These are phyloP conservation scores for Pholiota adiposa DNA, from an alignment of 1,284 basidiomycete genomes.

Conservation along the genomic window DNA sequence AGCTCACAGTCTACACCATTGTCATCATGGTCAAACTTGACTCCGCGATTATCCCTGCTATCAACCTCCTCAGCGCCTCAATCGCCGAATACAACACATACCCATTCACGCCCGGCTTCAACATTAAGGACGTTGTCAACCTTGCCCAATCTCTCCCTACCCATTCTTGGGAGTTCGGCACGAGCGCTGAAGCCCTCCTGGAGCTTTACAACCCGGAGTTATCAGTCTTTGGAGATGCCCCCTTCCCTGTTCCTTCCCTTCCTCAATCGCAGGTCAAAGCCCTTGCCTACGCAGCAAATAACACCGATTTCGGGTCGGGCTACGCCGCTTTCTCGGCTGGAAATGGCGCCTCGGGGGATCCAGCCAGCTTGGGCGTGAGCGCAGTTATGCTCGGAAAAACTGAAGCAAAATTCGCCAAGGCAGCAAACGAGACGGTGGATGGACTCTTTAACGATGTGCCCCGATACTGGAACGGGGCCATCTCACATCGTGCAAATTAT, in stretches of 20 bases:
- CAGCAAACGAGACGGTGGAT: conserved; percentile 34
- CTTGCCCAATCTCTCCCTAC: conserved; percentile 39
- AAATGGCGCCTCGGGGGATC: conserved; percentile 47
- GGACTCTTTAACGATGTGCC: conserved; percentile 46
- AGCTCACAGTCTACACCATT: conserved; percentile 7
- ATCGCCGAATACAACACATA: conserved; percentile 28
- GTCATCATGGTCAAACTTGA: conserved; percentile 23
- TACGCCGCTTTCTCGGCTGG: conserved; percentile 37
- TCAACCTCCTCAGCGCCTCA: conserved; percentile 20
- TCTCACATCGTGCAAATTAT: conserved; percentile 49
- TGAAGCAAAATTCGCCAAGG: conserved; percentile 33
- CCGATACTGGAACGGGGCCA: conserved; percentile 52
- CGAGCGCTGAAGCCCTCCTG: conserved; percentile 42
- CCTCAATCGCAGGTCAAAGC: conserved; percentile 25
- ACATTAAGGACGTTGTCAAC: conserved; percentile 36
- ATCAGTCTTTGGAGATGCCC: conserved; percentile 40
- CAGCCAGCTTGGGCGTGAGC: conserved; percentile 46
- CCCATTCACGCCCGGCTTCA: conserved; percentile 43
- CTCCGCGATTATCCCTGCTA: conserved; percentile 21
- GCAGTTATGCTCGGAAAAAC: conserved; percentile 43
- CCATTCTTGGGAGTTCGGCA: conserved; percentile 51
- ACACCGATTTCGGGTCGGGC: conserved; percentile 40
- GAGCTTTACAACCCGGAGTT: conserved; percentile 45
- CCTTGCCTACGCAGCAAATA: conserved; percentile 39
- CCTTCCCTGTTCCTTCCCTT: conserved; percentile 37